Conservation (phyloP, 805 yeast species). For the Barnettozyma wickerhamii region DNA sequence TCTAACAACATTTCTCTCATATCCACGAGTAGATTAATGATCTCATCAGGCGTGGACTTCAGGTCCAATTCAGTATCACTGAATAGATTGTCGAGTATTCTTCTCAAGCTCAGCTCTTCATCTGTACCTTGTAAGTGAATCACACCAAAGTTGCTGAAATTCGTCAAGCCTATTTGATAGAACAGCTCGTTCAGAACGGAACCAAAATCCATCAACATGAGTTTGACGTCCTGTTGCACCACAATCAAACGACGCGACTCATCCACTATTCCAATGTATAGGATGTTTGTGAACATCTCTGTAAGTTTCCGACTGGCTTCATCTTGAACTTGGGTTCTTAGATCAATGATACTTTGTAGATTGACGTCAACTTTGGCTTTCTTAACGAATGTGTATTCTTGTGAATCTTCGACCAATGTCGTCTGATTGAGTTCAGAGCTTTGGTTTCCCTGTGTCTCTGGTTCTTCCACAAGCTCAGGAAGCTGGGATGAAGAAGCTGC, state of each 20-base stretch:
- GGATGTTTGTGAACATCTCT: slow-evolving; percentile 60
- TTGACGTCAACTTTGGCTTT: slow-evolving; percentile 39
- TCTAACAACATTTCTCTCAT: slow-evolving; percentile 80
- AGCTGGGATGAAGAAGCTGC: neutral
- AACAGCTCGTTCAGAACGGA: slow-evolving; percentile 62
- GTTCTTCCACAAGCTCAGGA: neutral
- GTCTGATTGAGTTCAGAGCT: neutral
- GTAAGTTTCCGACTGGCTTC: slow-evolving; percentile 52
- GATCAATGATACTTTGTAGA: slow-evolving; percentile 53
- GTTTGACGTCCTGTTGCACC: slow-evolving; percentile 76
- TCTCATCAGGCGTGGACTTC: slow-evolving; percentile 23
- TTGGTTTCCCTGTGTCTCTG: neutral
- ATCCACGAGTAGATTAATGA: slow-evolving; percentile 28
- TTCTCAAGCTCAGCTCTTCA: slow-evolving; percentile 12
- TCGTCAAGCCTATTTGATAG: slow-evolving; percentile 74
- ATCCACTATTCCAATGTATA: slow-evolving; percentile 83
- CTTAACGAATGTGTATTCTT: slow-evolving; percentile 3
- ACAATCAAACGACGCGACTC: slow-evolving; percentile 63
- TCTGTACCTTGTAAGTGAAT: slow-evolving; percentile 35
- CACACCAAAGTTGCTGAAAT: slow-evolving; percentile 78
- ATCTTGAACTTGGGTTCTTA: slow-evolving; percentile 47
- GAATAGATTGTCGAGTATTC: slow-evolving; percentile 9
- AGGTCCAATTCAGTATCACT: slow-evolving; percentile 16
- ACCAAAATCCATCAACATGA: slow-evolving; percentile 79
- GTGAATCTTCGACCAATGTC: neutral